Evolutionary conservation across 1,284 basidiomycete genomes (phyloP).

Genomic region (Apiotrichum gamsii): DNA sequence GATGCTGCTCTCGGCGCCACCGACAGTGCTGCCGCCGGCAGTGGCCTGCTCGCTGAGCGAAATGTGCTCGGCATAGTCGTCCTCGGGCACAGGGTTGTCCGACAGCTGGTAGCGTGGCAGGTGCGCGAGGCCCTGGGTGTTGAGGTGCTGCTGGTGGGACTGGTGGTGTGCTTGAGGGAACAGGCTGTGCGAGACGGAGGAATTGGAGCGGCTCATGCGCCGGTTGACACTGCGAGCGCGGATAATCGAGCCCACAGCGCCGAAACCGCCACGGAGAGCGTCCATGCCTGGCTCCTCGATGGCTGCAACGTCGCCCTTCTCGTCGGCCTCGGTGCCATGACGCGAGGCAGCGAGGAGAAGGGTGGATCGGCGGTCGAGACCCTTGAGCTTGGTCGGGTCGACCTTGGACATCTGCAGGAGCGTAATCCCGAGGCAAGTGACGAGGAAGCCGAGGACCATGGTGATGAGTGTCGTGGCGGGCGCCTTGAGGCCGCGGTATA

Average conservation of each 20-base stretch:
- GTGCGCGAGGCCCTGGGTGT: slow-evolving; percentile 33
- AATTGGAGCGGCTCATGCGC: slow-evolving; percentile 27
- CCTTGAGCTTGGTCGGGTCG: slow-evolving; percentile 53
- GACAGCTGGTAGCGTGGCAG: slow-evolving; percentile 39
- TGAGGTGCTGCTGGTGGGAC: slow-evolving; percentile 5
- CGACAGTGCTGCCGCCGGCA: not conserved
- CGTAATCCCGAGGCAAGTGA: slow-evolving; percentile 63
- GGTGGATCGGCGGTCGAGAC: slow-evolving; percentile 76
- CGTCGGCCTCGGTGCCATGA: slow-evolving; percentile 55
- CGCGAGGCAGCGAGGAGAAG: slow-evolving; percentile 73
- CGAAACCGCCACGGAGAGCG: slow-evolving; percentile 79
- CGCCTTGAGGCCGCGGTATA: slow-evolving; percentile 85
- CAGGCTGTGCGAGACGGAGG: not conserved
- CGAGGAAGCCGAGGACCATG: slow-evolving; percentile 79
- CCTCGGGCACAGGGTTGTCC: slow-evolving; percentile 41
- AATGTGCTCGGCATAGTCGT: slow-evolving; percentile 39
- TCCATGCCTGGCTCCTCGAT: slow-evolving; percentile 66
- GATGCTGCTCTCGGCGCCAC: not conserved
- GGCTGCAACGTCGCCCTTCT: slow-evolving; percentile 45
- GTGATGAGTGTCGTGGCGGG: slow-evolving; percentile 71
- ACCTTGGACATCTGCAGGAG: slow-evolving; percentile 91
- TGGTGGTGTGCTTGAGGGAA: not conserved
- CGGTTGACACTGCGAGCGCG: slow-evolving; percentile 56
- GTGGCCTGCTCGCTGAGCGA: slow-evolving; percentile 12
- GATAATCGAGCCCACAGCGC: slow-evolving; percentile 80